Conservation (phyloP, 2,329 filamentous ascomycete genomes). For the Davidsoniella eucalypti region DNA sequence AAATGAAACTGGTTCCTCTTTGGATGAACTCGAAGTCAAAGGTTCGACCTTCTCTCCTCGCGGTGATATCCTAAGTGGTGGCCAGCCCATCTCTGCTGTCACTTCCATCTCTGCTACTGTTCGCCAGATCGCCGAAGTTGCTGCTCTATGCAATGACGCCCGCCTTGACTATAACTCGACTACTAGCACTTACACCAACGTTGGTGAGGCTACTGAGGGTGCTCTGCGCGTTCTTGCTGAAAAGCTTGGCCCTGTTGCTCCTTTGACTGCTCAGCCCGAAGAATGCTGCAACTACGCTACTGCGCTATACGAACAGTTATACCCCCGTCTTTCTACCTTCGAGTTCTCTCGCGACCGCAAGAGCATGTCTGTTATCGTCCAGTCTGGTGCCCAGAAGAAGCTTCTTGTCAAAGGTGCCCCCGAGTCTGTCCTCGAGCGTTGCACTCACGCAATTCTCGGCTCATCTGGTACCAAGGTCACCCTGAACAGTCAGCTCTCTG, state of each 20-base stretch:
- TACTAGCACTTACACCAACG: conserved; percentile 55
- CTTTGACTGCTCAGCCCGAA: conserved; percentile 31
- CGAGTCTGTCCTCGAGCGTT: conserved; percentile 85
- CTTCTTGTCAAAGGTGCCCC: conserved; percentile 93
- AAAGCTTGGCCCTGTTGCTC: conserved; percentile 76
- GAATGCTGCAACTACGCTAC: conserved; percentile 69
- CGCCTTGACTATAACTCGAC: conserved; percentile 67
- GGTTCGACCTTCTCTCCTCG: conserved; percentile 83
- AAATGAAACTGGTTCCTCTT: conserved; percentile 50
- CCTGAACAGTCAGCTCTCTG: conserved; percentile 51
- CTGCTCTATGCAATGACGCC: conserved; percentile 77
- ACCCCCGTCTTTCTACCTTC: conserved; percentile 66
- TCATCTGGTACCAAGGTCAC: conserved; percentile 60
- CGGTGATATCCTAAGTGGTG: conserved; percentile 53
- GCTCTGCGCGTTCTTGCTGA: conserved; percentile 80
- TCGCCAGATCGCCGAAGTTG: conserved; percentile 56
- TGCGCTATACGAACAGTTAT: conserved; percentile 63
- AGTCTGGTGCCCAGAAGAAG: conserved; percentile 51
- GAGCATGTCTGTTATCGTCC: conserved; percentile 94
- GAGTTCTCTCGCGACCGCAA: conserved; percentile 97
- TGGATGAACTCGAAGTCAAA: conserved; percentile 79
- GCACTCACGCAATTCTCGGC: conserved; percentile 66
- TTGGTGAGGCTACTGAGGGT: conserved; percentile 92
- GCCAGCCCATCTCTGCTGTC: conserved; percentile 51
- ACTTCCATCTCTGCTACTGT: conserved; percentile 59